Evolutionary conservation across 345 rosid genomes (phyloP), one percentile per base, ranked within the genome.

Genomic region (Eucalyptus albens): DNA sequence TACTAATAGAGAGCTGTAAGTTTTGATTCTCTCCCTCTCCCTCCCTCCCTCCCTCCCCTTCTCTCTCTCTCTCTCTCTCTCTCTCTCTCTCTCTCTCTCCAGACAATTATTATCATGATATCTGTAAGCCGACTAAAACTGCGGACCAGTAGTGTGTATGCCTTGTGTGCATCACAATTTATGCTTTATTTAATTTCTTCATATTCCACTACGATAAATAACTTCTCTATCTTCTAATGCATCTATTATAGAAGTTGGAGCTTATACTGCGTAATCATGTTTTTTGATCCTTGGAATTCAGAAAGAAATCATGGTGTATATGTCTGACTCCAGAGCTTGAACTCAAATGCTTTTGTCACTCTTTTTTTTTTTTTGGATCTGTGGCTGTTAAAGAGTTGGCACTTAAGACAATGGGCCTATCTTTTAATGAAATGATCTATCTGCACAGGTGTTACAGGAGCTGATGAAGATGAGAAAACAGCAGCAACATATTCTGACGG

Each of bases 1-100:
- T 92, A 55, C 90, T 91, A 49, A 86, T 87, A 81, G 94, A 91
- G 87, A 92, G 59, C 87, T 69, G 99, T 96, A 94, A 94, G 97
- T 92, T 88, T 86, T 29, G 33, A 42, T 86, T 55, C 86, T n/a
- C 55, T 86, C 65, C 89, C 59, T 13, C n/a, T 45, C 27, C n/a
- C 17, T 47, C 45, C 31, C 49, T 37, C 8, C 15, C 55, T 86
- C 59, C 7, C n/a, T 50, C 31, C 24, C 47, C 8, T 13, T 26
- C 31, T 9, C 53, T 82, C 72, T 90, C 50, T 6, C 19, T 40
- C 16, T 47, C 45, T 56, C 53, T 82, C 72, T 91, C 59, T 12
- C n/a, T 50, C n/a, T 44, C 16, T 59, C 47, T 47, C 49, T 37
- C 24, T 31, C 85, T 62, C 89, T 77, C 47, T 11, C 5, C 5